These are phyloP conservation scores for Elaeagnus macrophylla DNA, from an alignment of 306 rosid species.

Conservation along the genomic window DNA sequence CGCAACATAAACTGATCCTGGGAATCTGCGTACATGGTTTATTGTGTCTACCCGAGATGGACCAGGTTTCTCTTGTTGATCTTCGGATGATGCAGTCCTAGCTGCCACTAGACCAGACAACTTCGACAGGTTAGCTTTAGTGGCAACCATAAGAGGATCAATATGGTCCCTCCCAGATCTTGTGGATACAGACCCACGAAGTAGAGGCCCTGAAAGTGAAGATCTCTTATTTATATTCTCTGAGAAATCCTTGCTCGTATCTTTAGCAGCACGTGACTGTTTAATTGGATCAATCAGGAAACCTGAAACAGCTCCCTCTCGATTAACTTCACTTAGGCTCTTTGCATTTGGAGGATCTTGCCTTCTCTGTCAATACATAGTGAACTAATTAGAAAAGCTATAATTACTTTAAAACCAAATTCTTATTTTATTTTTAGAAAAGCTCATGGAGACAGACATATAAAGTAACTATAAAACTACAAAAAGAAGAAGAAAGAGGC, in stretches of 20 bases:
- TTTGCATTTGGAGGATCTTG: conserved; percentile 32
- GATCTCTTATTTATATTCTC: conserved; percentile 36
- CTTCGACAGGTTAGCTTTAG: conserved; percentile 34
- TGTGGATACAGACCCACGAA: conserved; percentile 35
- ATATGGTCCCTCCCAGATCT: conserved; percentile 38
- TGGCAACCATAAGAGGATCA: conserved; percentile 26
- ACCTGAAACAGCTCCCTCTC: conserved; percentile 51
- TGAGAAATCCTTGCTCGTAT: conserved; percentile 24
- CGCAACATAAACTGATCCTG: conserved; percentile 32
- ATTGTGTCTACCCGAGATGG: conserved; percentile 22
- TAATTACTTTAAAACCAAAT: too few relatives aligned
- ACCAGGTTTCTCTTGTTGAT: conserved; percentile 40
- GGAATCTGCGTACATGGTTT: conserved; percentile 25
- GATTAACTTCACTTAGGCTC: conserved; percentile 35
- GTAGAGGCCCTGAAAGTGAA: conserved; percentile 69
- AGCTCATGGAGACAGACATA: too few relatives aligned
- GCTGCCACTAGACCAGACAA: conserved; percentile 55
- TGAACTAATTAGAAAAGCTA: neutral
- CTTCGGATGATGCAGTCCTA: conserved; percentile 30
- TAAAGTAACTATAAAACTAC: too few relatives aligned
- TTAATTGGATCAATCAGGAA: conserved; percentile 38
- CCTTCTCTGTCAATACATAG: conserved; percentile 35
- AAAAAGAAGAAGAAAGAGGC: too few relatives aligned
- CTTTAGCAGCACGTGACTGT: conserved; percentile 31
- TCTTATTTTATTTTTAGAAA: too few relatives aligned